Evolutionary conservation across 2,329 filamentous ascomycete species (phyloP), one percentile per base, ranked within the genome.

Genomic region (Geosmithia putterillii): DNA sequence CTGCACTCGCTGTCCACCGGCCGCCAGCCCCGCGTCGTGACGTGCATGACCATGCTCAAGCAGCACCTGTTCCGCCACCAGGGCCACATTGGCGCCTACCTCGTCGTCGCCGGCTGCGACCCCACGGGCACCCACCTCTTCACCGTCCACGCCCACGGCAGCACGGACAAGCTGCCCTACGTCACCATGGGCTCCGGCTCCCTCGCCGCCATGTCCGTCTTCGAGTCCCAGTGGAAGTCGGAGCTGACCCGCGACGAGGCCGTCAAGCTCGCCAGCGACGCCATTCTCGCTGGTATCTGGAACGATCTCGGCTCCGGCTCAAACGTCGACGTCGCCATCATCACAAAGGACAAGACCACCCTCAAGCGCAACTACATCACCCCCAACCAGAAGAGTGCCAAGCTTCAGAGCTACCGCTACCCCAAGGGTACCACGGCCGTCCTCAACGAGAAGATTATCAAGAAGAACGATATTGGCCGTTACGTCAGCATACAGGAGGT

Each of bases 41-140:
- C 92, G 49, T 94, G 89, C 74, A 98, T 98, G 92, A 98, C 92
- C 42, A 83, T 98, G 73, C 82, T 98, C 51, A 98, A 98, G 75
- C 92, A 98, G 70, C 92, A 98, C 65, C 85, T 98, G 49, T 98
- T 98, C 83, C 82, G 86, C 56, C 86, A 98, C 74, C 92, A 98
- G 65, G 92, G 92, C 54, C 78, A 98, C 70, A 95, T 98, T 54
- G 92, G 94, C 54, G 92, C 92, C 50, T 98, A 98, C 67, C 82
- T 98, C 46, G 92, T 98, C 52, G 86, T 98, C 46, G 92, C 92
- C 34, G 92, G 92, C 51, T 89, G 94, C 58, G 92, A 98, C 62
- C 90, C 94, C 28, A 98, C 92, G 1, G 92, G 92, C 56, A 80
- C 83, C 39, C 88, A 95, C 57, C 82, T 98, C 48, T 98, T 94